Evolutionary conservation across 768 basidiomycete genomes (phyloP), one percentile per base, ranked within the genome.

Genomic region (Hortiboletus campestris): DNA sequence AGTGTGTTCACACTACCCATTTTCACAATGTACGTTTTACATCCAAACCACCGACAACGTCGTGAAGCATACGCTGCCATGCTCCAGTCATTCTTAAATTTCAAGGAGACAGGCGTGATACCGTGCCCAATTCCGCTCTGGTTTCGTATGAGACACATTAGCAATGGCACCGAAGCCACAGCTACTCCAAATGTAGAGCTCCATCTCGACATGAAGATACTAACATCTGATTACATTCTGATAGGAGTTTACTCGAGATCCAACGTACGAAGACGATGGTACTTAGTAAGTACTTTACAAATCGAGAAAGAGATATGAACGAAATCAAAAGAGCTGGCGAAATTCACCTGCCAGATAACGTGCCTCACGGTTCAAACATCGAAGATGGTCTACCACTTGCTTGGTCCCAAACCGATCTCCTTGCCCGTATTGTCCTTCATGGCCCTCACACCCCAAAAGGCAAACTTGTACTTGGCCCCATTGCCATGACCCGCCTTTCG

Each of bases 1-100:
- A 39, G 13, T 6, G 14, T 6, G 14, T 49, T 38, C 16, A 20
- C 20, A 32, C 16, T 10, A 63, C 58, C 14, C 44, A 49, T 51
- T 25, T 25, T 19, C 5, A 22, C 41, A 46, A 36, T 10, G 14
- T 4, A 13, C 31, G 11, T 6, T 8, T 47, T 63, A 81, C 13
- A 77, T 45, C 49, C 78, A 75, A 67, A 84, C 87, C 7, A 83
- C 64, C 59, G 76, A 75, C 5, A 74, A 78, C 20, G 69, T 59
- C 12, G 63, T 62, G 62, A 83, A 83, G 13, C 25, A 54, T 14
- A 40, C 39, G 16, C 22, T 12, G 34, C 25, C 25, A 25, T 34
- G 13, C 34, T 34, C 32, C 6, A 34, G 34, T 14, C 13, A 12
- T 34, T 34, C 34, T 4, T 32, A 32, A 32, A 32, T 32, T 3